Percentiles rank a stretch among this genome's conserved stretches.
Evolutionary conservation across 2,329 filamentous ascomycete genomes (phyloP).

Genomic region (Rhynchosporium secalis): DNA sequence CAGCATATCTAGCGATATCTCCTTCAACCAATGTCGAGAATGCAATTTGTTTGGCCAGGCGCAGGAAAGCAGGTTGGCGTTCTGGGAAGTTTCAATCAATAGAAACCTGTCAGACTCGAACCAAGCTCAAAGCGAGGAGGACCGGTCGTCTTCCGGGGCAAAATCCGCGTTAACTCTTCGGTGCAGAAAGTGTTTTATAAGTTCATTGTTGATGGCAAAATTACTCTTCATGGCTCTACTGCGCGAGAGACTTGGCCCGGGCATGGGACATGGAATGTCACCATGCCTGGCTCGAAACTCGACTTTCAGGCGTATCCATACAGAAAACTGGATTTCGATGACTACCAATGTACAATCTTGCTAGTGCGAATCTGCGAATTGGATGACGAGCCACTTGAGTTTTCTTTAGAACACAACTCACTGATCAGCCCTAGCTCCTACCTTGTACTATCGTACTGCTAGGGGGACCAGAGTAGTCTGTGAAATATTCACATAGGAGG

Average conservation of each 20-base stretch:
- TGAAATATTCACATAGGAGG: neutral
- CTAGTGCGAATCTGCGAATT: neutral
- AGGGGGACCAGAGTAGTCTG: neutral
- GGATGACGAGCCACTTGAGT: neutral
- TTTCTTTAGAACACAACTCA: neutral
- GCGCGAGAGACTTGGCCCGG: neutral
- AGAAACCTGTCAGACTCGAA: conserved; percentile 2
- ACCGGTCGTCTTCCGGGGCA: neutral
- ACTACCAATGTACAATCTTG: neutral
- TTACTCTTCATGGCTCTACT: neutral
- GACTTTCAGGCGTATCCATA: neutral
- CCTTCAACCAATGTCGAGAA: neutral
- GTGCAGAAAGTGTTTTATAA: neutral
- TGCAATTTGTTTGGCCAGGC: neutral
- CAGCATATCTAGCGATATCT: neutral
- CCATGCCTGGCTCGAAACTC: neutral
- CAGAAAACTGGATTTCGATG: conserved; percentile 4
- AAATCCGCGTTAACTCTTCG: neutral
- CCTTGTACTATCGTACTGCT: conserved; percentile 6
- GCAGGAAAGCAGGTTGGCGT: neutral
- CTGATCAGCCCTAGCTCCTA: neutral
- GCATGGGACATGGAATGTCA: neutral
- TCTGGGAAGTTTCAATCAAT: neutral
- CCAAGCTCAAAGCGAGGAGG: neutral
- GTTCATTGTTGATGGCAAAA: conserved; percentile 3